Evolutionary conservation across 75 land plant species (phyloP).

Genomic region (Gnetum montanum): DNA sequence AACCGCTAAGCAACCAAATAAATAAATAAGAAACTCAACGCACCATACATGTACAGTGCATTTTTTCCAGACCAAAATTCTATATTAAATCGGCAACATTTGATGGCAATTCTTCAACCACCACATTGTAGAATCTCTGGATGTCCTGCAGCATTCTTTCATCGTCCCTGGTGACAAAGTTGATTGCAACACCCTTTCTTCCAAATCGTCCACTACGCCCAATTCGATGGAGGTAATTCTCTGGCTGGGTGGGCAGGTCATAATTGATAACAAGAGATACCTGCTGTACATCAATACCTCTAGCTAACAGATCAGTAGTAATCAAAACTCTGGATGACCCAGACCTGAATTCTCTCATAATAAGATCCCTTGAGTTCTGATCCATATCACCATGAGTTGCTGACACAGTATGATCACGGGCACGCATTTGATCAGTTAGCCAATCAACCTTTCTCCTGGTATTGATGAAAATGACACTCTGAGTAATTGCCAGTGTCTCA

Average conservation of each 20-base stretch:
- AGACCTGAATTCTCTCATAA: slow-evolving; percentile 76
- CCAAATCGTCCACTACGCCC: slow-evolving; percentile 80
- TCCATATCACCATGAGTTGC: slow-evolving; percentile 70
- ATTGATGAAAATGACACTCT: slow-evolving; percentile 69
- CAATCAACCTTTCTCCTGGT: slow-evolving; percentile 58
- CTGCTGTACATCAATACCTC: slow-evolving; percentile 80
- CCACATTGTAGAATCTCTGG: slow-evolving; percentile 58
- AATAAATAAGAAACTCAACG: background rate
- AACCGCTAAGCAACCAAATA: background rate
- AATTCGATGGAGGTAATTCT: slow-evolving; percentile 78
- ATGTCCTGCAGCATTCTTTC: slow-evolving; percentile 68
- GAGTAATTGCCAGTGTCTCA: slow-evolving; percentile 60
- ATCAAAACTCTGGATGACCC: slow-evolving; percentile 75
- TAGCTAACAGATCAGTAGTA: slow-evolving; percentile 66
- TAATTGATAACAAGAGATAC: slow-evolving; percentile 75
- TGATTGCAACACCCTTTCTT: slow-evolving; percentile 65
- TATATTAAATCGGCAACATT: slow-evolving; percentile 53
- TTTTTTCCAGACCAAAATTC: slow-evolving; percentile 6
- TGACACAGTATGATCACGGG: slow-evolving; percentile 57
- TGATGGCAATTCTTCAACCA: slow-evolving; percentile 45
- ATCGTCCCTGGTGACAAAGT: slow-evolving; percentile 60
- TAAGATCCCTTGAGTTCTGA: slow-evolving; percentile 59
- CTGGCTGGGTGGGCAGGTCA: slow-evolving; percentile 77
- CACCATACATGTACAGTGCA: background rate
- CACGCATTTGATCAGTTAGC: slow-evolving; percentile 56